phyloP scores from a whole-genome alignment of 305 asterid species.

The Rubia tinctorum region DNA sequence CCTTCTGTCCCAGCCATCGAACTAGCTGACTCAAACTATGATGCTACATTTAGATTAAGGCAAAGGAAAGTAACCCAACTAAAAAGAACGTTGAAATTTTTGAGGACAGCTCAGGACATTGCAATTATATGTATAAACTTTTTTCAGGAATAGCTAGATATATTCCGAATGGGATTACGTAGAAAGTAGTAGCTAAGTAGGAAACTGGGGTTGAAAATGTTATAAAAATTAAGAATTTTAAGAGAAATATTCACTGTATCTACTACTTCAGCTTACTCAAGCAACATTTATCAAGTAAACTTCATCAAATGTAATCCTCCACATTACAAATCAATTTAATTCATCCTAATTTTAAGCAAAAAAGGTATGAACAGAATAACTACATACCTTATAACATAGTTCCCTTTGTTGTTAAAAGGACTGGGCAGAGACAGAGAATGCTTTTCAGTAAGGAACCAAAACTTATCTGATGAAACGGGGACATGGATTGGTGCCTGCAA shows the following conservation, averaged over 20 bases:
- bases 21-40: conserved; percentile 94
- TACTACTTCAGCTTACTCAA: background rate
- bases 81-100: conserved; percentile 9
- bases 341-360: conserved; percentile 6
- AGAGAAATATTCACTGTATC: background rate
- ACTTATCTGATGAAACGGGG: conserved; percentile 89
- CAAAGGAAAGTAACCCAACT: conserved; percentile 20
- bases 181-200: background rate
- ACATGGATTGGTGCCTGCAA: conserved; percentile 88
- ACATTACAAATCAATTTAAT: background rate
- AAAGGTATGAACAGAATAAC: conserved; percentile 14
- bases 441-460: conserved; percentile 73
- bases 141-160: background rate
- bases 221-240: background rate
- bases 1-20: conserved; percentile 90
- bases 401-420: conserved; percentile 85
- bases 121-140: background rate
- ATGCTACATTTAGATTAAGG: conserved; percentile 19
- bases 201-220: background rate
- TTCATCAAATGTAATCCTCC: background rate
- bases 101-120: conserved; percentile 2
- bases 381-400: conserved; percentile 87
- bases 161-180: background rate
- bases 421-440: conserved; percentile 76
- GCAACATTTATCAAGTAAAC: background rate